Percentiles rank a stretch among this genome's conserved stretches.
Conservation (phyloP, 257 asterid genomes). For the Plectranthus barbatus region DNA sequence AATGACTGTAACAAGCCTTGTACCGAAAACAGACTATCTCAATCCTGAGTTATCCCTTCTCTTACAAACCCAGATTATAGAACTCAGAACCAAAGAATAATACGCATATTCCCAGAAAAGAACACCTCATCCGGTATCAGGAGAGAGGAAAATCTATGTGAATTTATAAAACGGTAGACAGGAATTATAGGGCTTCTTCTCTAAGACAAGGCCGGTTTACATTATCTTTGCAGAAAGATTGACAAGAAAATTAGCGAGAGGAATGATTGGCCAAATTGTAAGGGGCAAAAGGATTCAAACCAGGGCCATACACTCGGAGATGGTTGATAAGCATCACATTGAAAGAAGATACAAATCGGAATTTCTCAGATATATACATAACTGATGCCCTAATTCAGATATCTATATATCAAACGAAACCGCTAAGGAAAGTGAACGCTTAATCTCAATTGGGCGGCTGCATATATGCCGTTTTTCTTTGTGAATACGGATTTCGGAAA, state of each 20-base stretch:
- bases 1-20: not conserved
- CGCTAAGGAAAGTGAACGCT: not conserved
- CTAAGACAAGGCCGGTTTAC: conserved; percentile 13
- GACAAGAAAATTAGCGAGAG: conserved; percentile 63
- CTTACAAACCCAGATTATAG: not conserved
- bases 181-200: conserved; percentile 14
- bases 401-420: not conserved
- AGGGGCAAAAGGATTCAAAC: conserved; percentile 93
- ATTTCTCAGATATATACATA: conserved; percentile 41
- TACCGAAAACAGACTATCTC: not conserved
- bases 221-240: conserved; percentile 14
- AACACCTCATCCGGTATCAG: too few relatives aligned
- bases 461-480: conserved; percentile 22
- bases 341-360: conserved; percentile 42
- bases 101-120: too few relatives aligned
- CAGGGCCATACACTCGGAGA: conserved; percentile 89
- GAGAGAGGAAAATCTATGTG: conserved; percentile 1
- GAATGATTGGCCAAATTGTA: conserved; percentile 68
- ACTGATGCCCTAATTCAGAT: conserved; percentile 21
- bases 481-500: not conserved
- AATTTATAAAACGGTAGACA: not conserved
- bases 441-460: conserved; percentile 41
- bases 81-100: too few relatives aligned
- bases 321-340: conserved; percentile 40
- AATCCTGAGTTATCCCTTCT: not conserved